Evolutionary conservation across 495 filamentous ascomycete species (phyloP), one percentile per base, ranked within the genome.

Genomic region (Podospora australis): DNA sequence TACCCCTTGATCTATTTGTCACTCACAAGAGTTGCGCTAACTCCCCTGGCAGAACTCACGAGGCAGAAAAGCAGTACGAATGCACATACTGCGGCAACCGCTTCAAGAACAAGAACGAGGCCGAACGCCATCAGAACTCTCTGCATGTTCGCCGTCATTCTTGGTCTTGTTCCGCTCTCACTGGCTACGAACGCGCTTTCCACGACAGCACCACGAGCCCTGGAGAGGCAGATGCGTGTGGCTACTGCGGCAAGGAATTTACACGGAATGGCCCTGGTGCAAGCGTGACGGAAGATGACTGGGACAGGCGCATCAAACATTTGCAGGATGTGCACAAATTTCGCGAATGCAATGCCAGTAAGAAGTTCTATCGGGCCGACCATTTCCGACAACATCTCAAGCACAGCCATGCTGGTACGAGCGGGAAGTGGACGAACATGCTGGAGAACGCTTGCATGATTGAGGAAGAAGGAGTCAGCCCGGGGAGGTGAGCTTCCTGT

Each of bases 101-200:
- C 17, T 98, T 98, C 75, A 98, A 98, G 67, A 98, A 98, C 71
- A 98, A 98, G 67, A 98, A 98, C 53, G 92, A 98, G 70, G 92
- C 92, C 5, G 92, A 98, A 65, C 81, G 92, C 14, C 92, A 98
- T 63, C 92, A 96, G 61, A 98, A 97, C 53, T 96, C 89, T 2
- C 82, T 98, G 13, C 92, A 98, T 65, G 79, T 97, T 6, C 82
- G 92, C 34, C 83, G 84, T n/a, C 88, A 97, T 67, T 96, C 90
- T 30, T 98, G 92, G 92, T 96, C 91, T 1, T 98, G 92, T 64
- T 89, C 88, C 10, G 87, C 89, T 1, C 74, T 98, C n/a, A 73
- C 80, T 7, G 70, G 78, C 22, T 88, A 79, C 55, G 77, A 88
- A 53, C 80, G 83, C 5, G 92, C 89, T 7, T 98, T 96, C 63